Evolutionary conservation across 2,329 filamentous ascomycete species (phyloP), one percentile per base, ranked within the genome.

Genomic region (Colletotrichum sp.): DNA sequence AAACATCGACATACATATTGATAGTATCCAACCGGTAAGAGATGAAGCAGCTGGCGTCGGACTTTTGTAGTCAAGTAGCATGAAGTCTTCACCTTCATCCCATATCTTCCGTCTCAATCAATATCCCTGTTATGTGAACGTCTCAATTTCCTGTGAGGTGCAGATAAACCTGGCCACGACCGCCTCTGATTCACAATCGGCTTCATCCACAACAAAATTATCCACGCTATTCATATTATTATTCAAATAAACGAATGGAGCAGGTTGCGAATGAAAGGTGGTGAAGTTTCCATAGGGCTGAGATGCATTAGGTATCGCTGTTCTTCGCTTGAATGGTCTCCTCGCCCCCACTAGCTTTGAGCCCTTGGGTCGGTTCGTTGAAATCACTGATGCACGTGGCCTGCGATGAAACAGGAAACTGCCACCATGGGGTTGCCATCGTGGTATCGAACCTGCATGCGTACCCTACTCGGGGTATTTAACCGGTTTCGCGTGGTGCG

Each of bases 141-240:
- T 21, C n/a, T 49, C 3, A 21, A 0, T 6, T 49, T 21, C 18
- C 10, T 13, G n/a, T n/a, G 18, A 2, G 18, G n/a, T 2, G 3
- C 44, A 13, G 18, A n/a, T 4, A 21, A 21, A 49, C 44, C 44
- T n/a, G 16, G 39, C 39, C 1, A 18, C 16, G n/a, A 49, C 2
- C 44, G 18, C 44, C 10, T 18, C 9, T 12, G 10, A 21, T 13
- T 21, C 44, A 49, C 10, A n/a, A 6, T 21, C 44, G 44, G 44
- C 44, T 49, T 49, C n/a, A 49, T 21, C 44, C 6, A 49, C 10
- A 13, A n/a, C 18, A 49, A 4, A 21, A 0, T 4, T 18, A 4
- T 49, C 5, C 10, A 1, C 18, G 9, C 44, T 1, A 7, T 49
- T n/a, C 39, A 6, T 6, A n/a, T 10, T 13, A 10, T 21, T 49